These are phyloP conservation scores for Arthrobotrys sphaeroides DNA, from an alignment of 2,329 filamentous ascomycete species.

Conservation along the genomic window DNA sequence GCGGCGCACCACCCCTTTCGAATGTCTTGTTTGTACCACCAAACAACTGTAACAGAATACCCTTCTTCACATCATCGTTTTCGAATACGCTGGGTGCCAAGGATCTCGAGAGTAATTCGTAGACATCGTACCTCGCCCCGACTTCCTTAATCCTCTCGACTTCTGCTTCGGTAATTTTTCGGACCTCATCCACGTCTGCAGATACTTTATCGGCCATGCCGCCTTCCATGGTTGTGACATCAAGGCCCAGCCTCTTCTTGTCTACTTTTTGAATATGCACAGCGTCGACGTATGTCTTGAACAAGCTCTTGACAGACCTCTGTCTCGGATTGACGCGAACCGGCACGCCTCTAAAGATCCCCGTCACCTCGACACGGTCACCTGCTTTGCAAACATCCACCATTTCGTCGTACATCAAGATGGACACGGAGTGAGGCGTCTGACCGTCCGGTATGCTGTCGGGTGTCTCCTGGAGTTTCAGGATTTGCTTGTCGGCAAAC, in stretches of 20 bases:
- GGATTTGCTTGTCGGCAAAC: conserved; percentile 97
- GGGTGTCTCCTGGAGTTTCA: conserved; percentile 97
- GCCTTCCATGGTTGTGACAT: conserved; percentile 85
- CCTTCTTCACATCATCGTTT: conserved; percentile 98
- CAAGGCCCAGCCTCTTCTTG: conserved; percentile 90
- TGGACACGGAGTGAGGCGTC: conserved; percentile 94
- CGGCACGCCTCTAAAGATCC: conserved; percentile 94
- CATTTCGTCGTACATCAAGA: conserved; percentile 95
- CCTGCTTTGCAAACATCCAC: conserved; percentile 98
- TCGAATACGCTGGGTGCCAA: conserved; percentile 96
- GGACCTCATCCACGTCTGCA: conserved; percentile 80
- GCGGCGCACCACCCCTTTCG: conserved; percentile 92
- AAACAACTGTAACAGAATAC: conserved; percentile 94
- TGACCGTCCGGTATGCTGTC: conserved; percentile 94
- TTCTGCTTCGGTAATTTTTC: conserved; percentile 84
- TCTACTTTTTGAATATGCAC: conserved; percentile 96
- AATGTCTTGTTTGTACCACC: conserved; percentile 98
- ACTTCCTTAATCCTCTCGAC: conserved; percentile 87
- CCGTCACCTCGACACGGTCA: conserved; percentile 93
- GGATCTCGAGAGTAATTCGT: conserved; percentile 88
- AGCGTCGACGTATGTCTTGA: conserved; percentile 97
- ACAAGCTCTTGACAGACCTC: conserved; percentile 89
- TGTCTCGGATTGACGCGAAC: conserved; percentile 94
- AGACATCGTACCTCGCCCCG: conserved; percentile 82
- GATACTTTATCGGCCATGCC: conserved; percentile 77